Evolutionary conservation across 345 rosid species (phyloP).

Genomic region (Viola odorata): DNA sequence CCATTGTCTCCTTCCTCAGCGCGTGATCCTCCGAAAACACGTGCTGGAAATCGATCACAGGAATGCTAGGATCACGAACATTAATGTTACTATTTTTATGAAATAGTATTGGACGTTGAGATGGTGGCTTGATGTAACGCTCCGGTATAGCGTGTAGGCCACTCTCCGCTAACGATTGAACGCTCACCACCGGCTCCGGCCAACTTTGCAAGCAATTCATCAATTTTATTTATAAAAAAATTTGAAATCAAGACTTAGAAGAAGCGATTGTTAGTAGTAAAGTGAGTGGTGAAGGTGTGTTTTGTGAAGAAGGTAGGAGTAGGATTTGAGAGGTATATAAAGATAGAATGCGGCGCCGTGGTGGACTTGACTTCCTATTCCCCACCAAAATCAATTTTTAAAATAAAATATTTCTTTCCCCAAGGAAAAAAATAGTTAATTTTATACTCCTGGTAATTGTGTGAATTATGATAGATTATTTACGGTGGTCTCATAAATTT

Average conservation of each 20-base stretch:
- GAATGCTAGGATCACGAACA: constrained; percentile 10
- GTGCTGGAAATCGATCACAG: constrained; percentile 17
- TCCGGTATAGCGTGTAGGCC: constrained; percentile 20
- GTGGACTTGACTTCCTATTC: neutral
- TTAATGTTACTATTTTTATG: neutral
- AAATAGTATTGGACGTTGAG: constrained; percentile 6
- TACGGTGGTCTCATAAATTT: too few relatives aligned
- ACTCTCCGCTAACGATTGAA: constrained; percentile 24
- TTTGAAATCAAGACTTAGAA: neutral
- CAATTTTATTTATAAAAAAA: neutral
- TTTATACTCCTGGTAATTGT: too few relatives aligned
- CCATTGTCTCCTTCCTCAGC: constrained; percentile 7
- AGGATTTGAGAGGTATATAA: neutral
- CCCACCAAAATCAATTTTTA: too few relatives aligned
- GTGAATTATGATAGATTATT: too few relatives aligned
- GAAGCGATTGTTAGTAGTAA: neutral
- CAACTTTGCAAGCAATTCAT: constrained; percentile 23
- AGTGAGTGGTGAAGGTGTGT: neutral
- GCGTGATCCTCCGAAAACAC: constrained; percentile 10
- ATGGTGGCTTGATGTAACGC: constrained; percentile 21
- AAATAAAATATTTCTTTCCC: too few relatives aligned
- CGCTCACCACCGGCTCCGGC: constrained; percentile 29
- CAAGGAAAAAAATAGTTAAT: too few relatives aligned
- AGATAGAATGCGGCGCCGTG: neutral
- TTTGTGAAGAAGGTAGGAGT: too few relatives aligned